Conservation (phyloP, 2,329 filamentous ascomycete genomes). For the Cladophialophora bantiana region DNA sequence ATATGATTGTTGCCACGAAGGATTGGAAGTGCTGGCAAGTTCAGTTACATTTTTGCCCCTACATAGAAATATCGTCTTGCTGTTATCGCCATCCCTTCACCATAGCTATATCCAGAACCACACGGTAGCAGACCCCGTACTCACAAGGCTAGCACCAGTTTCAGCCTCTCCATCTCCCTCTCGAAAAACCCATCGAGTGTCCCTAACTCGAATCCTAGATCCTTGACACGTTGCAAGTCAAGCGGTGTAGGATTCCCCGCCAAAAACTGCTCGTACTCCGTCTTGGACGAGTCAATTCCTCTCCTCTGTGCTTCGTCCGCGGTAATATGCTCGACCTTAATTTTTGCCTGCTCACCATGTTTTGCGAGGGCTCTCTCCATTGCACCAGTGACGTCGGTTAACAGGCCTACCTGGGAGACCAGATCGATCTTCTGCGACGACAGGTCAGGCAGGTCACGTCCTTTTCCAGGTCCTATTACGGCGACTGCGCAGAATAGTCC, state of each 20-base stretch:
- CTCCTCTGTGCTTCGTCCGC: constrained; percentile 16
- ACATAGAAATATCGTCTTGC: too few relatives aligned
- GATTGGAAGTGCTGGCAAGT: too few relatives aligned
- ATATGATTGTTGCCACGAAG: too few relatives aligned
- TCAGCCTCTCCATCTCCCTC: constrained; percentile 20
- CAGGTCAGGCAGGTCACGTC: constrained; percentile 3
- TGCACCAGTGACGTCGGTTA: not conserved
- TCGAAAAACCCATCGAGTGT: constrained; percentile 23
- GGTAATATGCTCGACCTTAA: constrained; percentile 5
- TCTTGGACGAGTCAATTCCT: constrained; percentile 4
- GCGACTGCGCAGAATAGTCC: constrained; percentile 6
- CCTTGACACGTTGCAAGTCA: constrained; percentile 20
- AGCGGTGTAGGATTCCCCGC: constrained; percentile 5
- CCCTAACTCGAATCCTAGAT: constrained; percentile 14
- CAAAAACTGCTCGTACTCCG: constrained; percentile 19
- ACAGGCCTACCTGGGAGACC: constrained; percentile 10
- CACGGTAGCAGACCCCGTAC: not conserved
- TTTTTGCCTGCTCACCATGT: constrained; percentile 1
- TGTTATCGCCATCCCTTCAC: too few relatives aligned
- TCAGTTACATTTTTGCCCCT: too few relatives aligned
- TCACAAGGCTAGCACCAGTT: constrained; percentile 3
- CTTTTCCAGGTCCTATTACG: constrained; percentile 1
- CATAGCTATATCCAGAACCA: too few relatives aligned
- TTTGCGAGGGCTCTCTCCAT: constrained; percentile 16
- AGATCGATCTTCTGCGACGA: constrained; percentile 5